Conservation (phyloP, 495 filamentous ascomycete species). For the Penicillium chermesinum region DNA sequence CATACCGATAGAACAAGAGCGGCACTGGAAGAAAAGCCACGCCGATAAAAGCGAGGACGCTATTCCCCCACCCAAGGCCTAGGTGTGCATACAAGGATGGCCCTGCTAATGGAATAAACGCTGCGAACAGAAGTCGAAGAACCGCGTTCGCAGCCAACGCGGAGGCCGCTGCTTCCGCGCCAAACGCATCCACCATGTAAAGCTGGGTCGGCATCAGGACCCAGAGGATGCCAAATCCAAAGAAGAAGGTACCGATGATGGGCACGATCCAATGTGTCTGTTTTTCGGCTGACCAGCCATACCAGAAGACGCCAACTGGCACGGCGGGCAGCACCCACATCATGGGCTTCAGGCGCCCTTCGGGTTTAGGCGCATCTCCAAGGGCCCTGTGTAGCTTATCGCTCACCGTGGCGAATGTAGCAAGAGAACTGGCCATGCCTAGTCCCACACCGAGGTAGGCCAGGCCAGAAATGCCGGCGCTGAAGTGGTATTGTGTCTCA, state of each 20-base stretch:
- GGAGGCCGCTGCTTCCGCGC: conserved; percentile 24
- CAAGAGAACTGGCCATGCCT: conserved; percentile 19
- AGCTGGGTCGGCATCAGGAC: conserved; percentile 28
- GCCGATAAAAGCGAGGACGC: conserved; percentile 38
- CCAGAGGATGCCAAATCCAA: conserved; percentile 27
- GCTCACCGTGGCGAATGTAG: conserved; percentile 20
- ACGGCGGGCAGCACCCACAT: conserved; percentile 21
- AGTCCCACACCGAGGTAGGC: conserved; percentile 35
- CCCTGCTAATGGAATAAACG: conserved; percentile 37
- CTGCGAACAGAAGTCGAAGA: conserved; percentile 32
- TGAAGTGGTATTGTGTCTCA: conserved; percentile 28
- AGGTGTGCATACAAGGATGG: conserved; percentile 33
- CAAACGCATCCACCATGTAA: conserved; percentile 34
- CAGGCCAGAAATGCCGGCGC: conserved; percentile 24
- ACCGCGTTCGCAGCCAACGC: conserved; percentile 33
- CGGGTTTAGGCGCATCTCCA: conserved; percentile 14
- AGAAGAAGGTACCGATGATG: conserved; percentile 28
- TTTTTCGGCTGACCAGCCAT: conserved; percentile 34
- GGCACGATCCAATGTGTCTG: conserved; percentile 34
- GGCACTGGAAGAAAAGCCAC: conserved; percentile 34
- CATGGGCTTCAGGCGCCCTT: conserved; percentile 29
- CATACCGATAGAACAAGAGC: conserved; percentile 22
- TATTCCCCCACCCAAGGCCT: conserved; percentile 44
- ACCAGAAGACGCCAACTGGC: conserved; percentile 29
- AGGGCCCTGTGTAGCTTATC: conserved; percentile 9